Evolutionary conservation across 2,329 filamentous ascomycete genomes (phyloP), one percentile per base, ranked within the genome.

Genomic region (Cordyceps javanica): DNA sequence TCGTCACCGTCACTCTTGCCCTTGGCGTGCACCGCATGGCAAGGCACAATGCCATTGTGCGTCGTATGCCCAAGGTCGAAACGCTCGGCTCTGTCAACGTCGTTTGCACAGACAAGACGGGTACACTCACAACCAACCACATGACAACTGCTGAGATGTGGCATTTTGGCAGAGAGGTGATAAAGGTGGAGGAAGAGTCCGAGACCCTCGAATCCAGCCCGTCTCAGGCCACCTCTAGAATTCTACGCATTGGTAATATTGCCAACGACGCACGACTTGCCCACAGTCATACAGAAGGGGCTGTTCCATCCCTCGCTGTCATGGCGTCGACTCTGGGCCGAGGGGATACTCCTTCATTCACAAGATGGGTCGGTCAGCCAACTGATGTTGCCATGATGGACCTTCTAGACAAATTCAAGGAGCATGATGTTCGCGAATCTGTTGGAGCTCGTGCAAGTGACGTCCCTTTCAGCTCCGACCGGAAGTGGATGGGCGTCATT

Each of bases 401-500:
- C 72, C 78, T 99, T 53, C 78, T 99, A 34, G 95, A 99, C 73
- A 83, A 85, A 25, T 94, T 96, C 68, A 89, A 89, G 60, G 93
- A 97, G 70, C 90, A 96, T 63, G 94, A 99, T 72, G 85, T 95
- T 46, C 87, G 95, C 60, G 88, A 94, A 48, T 87, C 89, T 10
- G 84, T 96, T 55, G 91, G 91, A n/a, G 81, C 82, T 32, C 88
- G 93, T 50, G 83, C 88, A 32, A 85, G 86, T 44, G 94, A 99
- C 71, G 92, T 90, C 0, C 92, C 94, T 0, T 99, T 99, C 72
- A 97, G 93, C 69, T 99, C 94, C 1, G 91, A 96, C 69, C 84
- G 93, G 58, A 99, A 99, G 73, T 99, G 93, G 93, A 99, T 99
- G 95, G 95, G 95, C 34, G 92, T 97, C 28, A 88, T 91, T 2